Conservation (phyloP, 2,329 filamentous ascomycete genomes). For the Neopestalotiopsis sp. region DNA sequence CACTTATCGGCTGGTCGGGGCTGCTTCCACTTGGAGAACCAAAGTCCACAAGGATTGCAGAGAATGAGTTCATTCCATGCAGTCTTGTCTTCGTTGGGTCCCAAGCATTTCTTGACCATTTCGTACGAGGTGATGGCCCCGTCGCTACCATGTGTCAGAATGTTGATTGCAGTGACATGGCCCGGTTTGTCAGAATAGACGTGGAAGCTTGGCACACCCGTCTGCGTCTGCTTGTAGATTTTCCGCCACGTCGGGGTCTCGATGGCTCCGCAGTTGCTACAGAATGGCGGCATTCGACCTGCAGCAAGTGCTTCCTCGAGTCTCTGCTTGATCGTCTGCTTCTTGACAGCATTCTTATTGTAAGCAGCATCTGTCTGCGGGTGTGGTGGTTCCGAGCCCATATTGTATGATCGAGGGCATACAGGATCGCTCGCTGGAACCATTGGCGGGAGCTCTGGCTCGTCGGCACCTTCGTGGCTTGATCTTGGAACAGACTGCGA, state of each 20-base stretch:
- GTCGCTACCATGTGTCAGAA: conserved; percentile 66
- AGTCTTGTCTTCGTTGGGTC: conserved; percentile 65
- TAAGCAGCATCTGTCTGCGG: conserved; percentile 52
- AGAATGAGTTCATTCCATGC: conserved; percentile 75
- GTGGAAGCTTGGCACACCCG: conserved; percentile 72
- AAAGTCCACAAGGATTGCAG: conserved; percentile 96
- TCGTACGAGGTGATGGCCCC: conserved; percentile 72
- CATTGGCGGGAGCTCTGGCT: conserved; percentile 38
- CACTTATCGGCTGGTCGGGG: conserved; percentile 87
- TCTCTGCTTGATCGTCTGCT: conserved; percentile 64
- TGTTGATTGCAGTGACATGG: conserved; percentile 75
- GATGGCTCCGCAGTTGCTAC: conserved; percentile 91
- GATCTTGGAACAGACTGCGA: conserved; percentile 27
- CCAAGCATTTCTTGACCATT: conserved; percentile 77
- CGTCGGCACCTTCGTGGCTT: conserved; percentile 27
- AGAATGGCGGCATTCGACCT: conserved; percentile 87
- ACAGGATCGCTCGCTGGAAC: conserved; percentile 56
- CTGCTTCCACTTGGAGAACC: conserved; percentile 85
- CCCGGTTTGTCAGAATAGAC: conserved; percentile 77
- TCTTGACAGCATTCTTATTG: conserved; percentile 70
- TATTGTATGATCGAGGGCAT: conserved; percentile 35
- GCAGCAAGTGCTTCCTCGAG: conserved; percentile 70
- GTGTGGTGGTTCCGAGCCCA: conserved; percentile 43
- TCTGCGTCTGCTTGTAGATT: conserved; percentile 79
- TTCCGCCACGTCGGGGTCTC: conserved; percentile 97